Conservation (phyloP, 23 red algal species). For the Gracilaria gracilis region DNA sequence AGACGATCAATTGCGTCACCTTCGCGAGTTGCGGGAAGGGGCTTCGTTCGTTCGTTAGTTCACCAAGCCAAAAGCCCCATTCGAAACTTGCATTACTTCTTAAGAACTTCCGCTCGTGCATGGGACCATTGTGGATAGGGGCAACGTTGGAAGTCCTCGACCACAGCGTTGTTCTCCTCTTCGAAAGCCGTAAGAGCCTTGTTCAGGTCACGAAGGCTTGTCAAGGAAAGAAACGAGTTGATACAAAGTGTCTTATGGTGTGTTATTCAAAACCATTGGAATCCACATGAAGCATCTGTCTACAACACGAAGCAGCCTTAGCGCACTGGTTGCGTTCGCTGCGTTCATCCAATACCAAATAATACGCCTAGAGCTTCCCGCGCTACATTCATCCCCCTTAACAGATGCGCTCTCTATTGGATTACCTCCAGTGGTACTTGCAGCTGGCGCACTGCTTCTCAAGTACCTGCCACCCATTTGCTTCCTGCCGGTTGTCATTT, state of each 20-base stretch:
- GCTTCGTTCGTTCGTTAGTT: too few relatives aligned
- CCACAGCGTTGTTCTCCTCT: too few relatives aligned
- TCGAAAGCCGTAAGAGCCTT: too few relatives aligned
- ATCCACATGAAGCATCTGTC: conserved; percentile 3
- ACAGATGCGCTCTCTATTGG: conserved; percentile 2
- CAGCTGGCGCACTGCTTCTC: background rate
- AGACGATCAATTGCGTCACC: background rate
- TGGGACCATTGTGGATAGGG: too few relatives aligned
- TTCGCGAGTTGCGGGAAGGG: too few relatives aligned
- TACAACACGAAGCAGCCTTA: background rate
- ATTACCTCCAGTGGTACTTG: conserved; percentile 2
- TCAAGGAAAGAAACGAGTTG: too few relatives aligned
- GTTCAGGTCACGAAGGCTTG: too few relatives aligned
- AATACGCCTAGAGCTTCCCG: conserved; percentile 27
- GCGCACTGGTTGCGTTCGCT: background rate
- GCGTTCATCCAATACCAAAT: conserved; percentile 10
- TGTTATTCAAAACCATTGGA: background rate
- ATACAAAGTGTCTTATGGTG: background rate
- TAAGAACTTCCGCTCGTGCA: too few relatives aligned
- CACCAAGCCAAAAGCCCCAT: too few relatives aligned
- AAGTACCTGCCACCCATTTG: background rate
- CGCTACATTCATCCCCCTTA: conserved; percentile 6
- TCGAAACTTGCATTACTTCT: too few relatives aligned
- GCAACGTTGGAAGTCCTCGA: too few relatives aligned
- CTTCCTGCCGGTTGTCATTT: conserved; percentile 15